Evolutionary conservation across 208 protist species (phyloP).

Genomic region (Giardia muris): DNA sequence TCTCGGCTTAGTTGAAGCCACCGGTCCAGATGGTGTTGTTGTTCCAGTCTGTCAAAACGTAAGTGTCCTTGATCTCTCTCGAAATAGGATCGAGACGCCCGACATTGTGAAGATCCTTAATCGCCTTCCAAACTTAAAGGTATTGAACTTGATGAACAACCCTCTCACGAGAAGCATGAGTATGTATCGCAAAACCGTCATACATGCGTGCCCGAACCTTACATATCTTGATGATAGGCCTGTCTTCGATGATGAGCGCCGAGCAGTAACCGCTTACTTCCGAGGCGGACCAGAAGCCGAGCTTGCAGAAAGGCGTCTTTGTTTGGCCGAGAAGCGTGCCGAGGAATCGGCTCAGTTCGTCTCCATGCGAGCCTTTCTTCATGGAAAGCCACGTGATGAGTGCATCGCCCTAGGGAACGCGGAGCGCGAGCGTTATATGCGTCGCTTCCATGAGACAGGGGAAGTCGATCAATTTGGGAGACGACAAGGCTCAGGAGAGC

Average conservation of each 20-base stretch:
- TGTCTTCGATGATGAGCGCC: conserved; percentile 63
- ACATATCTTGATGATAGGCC: conserved; percentile 68
- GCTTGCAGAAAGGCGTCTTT: not conserved
- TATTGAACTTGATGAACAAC: conserved; percentile 62
- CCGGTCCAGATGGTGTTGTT: not conserved
- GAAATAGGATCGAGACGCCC: conserved; percentile 62
- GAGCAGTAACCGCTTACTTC: conserved; percentile 61
- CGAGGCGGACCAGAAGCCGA: conserved; percentile 56
- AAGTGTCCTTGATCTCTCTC: conserved; percentile 65
- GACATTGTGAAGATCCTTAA: conserved; percentile 57
- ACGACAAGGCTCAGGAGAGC: not conserved
- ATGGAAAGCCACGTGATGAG: conserved; percentile 10
- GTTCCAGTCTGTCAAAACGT: conserved; percentile 39
- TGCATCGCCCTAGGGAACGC: not conserved
- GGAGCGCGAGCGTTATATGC: not conserved
- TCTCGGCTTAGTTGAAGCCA: conserved; percentile 49
- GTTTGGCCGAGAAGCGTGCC: not conserved
- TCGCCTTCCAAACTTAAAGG: conserved; percentile 55
- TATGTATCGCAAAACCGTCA: conserved; percentile 60
- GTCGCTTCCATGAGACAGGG: not conserved
- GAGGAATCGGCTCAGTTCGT: not conserved
- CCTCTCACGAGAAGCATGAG: conserved; percentile 44
- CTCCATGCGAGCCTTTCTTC: not conserved
- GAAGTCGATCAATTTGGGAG: not conserved
- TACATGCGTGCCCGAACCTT: conserved; percentile 53